Evolutionary conservation across 352 stramenopile species (phyloP).

Genomic region (Globisporangium solare): DNA sequence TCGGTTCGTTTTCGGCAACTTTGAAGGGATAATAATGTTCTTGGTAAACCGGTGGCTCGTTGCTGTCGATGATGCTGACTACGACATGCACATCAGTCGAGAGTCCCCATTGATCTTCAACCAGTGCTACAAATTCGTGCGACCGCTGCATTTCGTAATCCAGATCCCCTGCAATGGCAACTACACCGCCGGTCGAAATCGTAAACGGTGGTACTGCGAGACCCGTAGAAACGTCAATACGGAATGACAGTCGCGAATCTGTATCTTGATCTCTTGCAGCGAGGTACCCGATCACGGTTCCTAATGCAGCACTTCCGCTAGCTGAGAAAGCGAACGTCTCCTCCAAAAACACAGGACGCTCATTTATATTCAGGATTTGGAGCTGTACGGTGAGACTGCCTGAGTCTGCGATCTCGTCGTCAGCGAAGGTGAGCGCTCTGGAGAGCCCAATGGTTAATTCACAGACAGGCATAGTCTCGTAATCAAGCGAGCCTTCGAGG

Average conservation of each 20-base stretch:
- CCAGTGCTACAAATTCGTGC: constrained; percentile 16
- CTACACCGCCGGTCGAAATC: background rate
- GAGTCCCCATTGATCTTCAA: constrained; percentile 28
- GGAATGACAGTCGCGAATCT: constrained; percentile 2
- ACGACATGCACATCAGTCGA: constrained; percentile 15
- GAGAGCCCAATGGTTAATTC: constrained; percentile 1
- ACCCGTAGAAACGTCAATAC: background rate
- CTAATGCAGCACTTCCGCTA: constrained; percentile 2
- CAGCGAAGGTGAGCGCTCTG: constrained; percentile 3
- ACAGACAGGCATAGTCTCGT: constrained; percentile 2
- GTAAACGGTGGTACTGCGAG: background rate
- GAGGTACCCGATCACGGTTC: constrained; percentile 1
- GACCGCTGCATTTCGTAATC: constrained; percentile 16
- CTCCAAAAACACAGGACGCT: constrained; percentile 6
- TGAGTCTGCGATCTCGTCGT: background rate
- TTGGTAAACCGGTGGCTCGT: constrained; percentile 43
- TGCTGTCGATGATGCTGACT: constrained; percentile 35
- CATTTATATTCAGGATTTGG: constrained; percentile 8
- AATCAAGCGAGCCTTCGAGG: background rate
- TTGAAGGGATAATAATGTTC: constrained; percentile 23
- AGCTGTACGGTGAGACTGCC: background rate
- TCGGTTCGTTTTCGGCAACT: constrained; percentile 33
- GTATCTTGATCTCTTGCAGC: constrained; percentile 5
- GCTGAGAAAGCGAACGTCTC: background rate
- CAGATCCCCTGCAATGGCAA: constrained; percentile 1